A percentile compares a stretch with the other conserved stretches of the same genome.
These are phyloP conservation scores for Vitis hybrid DNA, from an alignment of 177 flowering plant species.

Conservation along the genomic window DNA sequence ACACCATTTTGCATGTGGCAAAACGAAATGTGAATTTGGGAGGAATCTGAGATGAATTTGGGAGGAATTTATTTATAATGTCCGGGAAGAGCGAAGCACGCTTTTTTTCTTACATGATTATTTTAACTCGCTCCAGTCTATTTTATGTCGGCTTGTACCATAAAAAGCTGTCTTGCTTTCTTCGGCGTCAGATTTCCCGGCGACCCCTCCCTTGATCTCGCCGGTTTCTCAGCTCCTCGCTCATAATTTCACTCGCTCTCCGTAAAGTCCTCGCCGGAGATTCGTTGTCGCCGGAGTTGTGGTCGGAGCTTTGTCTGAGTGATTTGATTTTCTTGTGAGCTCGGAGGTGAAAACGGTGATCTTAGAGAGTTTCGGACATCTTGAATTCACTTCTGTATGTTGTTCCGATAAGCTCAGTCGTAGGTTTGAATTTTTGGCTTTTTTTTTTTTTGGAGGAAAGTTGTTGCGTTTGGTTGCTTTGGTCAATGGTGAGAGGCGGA, in stretches of 20 bases:
- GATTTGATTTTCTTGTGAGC: too few species aligned
- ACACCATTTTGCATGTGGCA: too few species aligned
- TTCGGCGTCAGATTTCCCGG: slow-evolving; percentile 36
- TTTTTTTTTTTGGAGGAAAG: neutral
- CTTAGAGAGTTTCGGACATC: too few species aligned
- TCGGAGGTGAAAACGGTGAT: too few species aligned
- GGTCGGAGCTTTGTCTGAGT: too few species aligned
- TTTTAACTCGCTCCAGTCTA: slow-evolving; percentile 32
- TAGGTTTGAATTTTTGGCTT: neutral
- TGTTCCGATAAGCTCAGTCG: too few species aligned
- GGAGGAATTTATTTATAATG: slow-evolving; percentile 13
- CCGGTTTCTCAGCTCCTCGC: neutral
- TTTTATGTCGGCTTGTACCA: slow-evolving; percentile 49
- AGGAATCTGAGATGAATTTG: slow-evolving; percentile 25
- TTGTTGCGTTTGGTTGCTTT: too few species aligned
- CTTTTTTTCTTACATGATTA: neutral
- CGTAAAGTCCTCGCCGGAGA: neutral
- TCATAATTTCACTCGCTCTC: neutral
- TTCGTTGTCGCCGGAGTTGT: too few species aligned
- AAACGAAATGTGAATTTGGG: slow-evolving; percentile 17
- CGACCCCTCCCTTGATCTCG: slow-evolving; percentile 26
- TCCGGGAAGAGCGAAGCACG: slow-evolving; percentile 26
- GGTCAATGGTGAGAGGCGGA: too few species aligned
- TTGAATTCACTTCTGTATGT: too few species aligned
- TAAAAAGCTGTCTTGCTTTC: slow-evolving; percentile 24